phyloP scores from a whole-genome alignment of 208 protist genomes.

The Trypanosomatidae sp. region DNA sequence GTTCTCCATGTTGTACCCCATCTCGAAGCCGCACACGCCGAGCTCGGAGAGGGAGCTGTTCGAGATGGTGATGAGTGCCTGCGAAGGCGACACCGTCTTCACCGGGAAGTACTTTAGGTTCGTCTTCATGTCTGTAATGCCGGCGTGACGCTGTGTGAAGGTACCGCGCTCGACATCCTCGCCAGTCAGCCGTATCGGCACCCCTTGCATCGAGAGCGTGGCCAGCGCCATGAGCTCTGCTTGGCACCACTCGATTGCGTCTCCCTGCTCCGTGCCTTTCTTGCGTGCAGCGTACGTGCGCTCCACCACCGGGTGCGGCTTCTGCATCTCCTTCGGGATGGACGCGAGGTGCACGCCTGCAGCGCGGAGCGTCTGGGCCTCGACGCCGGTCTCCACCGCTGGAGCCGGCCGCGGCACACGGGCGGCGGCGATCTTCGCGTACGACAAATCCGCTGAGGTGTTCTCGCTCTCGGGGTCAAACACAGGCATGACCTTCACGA shows the following conservation, averaged over 20 bases:
- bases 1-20: constrained; percentile 95
- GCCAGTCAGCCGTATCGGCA: constrained; percentile 93
- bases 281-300: constrained; percentile 87
- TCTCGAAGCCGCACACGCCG: constrained; percentile 97
- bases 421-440: constrained; percentile 35
- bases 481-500: constrained; percentile 71
- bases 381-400: constrained; percentile 73
- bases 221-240: constrained; percentile 95
- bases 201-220: constrained; percentile 92
- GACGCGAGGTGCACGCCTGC: constrained; percentile 85
- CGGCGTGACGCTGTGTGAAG: constrained; percentile 97
- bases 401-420: constrained; percentile 32
- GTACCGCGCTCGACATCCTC: constrained; percentile 99
- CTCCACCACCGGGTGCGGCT: constrained; percentile 87
- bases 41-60: constrained; percentile 98
- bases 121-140: constrained; percentile 94
- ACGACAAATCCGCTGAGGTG: constrained; percentile 50
- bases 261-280: constrained; percentile 85
- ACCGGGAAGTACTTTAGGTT: constrained; percentile 89
- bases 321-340: constrained; percentile 86
- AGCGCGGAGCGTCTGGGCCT: constrained; percentile 50
- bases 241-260: constrained; percentile 95
- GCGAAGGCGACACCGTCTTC: constrained; percentile 58
- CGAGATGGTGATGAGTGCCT: constrained; percentile 89
- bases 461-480: constrained; percentile 82